Evolutionary conservation across 2,329 filamentous ascomycete species (phyloP), one percentile per base, ranked within the genome.

Genomic region (Beauveria scarabaeidicola): DNA sequence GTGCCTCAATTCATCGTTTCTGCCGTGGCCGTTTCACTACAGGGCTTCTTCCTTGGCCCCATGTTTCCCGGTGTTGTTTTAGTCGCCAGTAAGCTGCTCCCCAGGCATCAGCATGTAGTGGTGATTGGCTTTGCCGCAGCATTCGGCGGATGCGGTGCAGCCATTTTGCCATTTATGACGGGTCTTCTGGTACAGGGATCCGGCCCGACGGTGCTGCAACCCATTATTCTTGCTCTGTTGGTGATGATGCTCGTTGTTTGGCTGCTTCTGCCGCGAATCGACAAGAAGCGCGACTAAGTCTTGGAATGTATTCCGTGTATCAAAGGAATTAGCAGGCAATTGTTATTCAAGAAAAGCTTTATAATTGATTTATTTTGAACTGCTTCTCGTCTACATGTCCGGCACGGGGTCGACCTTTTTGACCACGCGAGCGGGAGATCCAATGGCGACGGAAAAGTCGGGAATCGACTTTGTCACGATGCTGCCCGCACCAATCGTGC

Each of bases 21-120:
- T 0, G 86, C 88, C 0, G 79, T 92, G 1, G 84, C 87, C 5
- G 85, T 91, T 11, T 77, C 84, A 0, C 70, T 93, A 0, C 82
- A 90, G 62, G 90, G 90, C 0, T 91, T 93, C 77, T 90, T 92
- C 68, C 77, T 94, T 0, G 90, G 90, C 0, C 90, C 90, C 0
- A 71, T 93, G 19, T 93, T 92, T 71, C 88, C 89, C 0, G 86
- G 85, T 3, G 87, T 81, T 0, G 78, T 93, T 1, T 83, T 91
- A 0, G 84, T 83, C 3, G 83, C 86, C 29, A 90, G 87, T 0
- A 89, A 88, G 66, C 75, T 75, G 3, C 77, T 94, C 2, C 90
- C 89, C 0, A 79, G 80, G 47, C 81, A 89, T 61, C 73, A 91
- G n/a, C 90, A 94, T 67, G 88, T 93, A 36, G 82, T 81, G 23